phyloP scores from a whole-genome alignment of 1,284 basidiomycete species.

The Boletus subluridellus region DNA sequence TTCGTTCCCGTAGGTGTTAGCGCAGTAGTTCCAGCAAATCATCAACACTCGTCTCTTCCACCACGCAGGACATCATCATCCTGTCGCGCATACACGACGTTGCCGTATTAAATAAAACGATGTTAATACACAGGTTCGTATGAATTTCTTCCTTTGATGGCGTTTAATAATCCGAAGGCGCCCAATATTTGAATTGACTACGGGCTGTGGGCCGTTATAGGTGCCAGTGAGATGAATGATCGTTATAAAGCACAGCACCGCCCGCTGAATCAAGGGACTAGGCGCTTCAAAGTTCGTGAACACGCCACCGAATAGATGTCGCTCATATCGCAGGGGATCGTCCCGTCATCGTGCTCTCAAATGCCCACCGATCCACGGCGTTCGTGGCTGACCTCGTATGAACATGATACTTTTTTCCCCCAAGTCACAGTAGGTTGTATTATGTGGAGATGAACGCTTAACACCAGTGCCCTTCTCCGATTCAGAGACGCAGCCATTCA shows the following conservation, averaged over 20 bases:
- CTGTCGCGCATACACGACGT: background rate
- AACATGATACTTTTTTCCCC: background rate
- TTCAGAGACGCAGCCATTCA: background rate
- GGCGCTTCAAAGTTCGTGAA: background rate
- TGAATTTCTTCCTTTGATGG: background rate
- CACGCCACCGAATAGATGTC: background rate
- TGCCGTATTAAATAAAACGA: background rate
- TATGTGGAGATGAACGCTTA: background rate
- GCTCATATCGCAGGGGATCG: background rate
- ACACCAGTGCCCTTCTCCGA: background rate
- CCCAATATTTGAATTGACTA: background rate
- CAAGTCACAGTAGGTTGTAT: background rate
- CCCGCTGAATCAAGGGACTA: background rate
- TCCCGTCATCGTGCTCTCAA: background rate
- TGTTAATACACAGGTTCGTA: background rate
- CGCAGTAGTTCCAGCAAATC: background rate
- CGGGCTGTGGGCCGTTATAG: background rate
- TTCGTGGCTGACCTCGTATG: background rate
- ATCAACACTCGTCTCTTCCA: background rate
- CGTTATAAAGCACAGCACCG: background rate
- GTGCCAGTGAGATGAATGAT: background rate
- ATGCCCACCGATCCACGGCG: background rate
- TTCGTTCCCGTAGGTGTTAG: background rate
- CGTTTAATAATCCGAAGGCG: constrained; percentile 2
- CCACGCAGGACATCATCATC: background rate